Conservation (phyloP, 768 basidiomycete genomes). For the Termitomyces sp. region DNA sequence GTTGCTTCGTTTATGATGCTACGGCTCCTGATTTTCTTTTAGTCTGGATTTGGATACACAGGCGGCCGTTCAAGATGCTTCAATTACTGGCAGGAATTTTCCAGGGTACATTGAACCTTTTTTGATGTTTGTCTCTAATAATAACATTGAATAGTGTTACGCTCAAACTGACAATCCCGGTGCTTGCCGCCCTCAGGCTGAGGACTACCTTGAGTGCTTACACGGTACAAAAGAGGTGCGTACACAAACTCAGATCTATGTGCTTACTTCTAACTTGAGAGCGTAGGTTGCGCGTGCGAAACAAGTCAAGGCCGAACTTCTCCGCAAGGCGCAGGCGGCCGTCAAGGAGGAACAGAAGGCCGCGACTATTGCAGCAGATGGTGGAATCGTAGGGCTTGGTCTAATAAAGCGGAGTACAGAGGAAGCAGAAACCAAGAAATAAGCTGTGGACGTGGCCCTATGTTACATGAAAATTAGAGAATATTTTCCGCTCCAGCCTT, state of each 20-base stretch:
- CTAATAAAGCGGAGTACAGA: constrained; percentile 54
- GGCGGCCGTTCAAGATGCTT: constrained; percentile 77
- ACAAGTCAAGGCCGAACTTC: constrained; percentile 64
- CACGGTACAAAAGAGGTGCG: constrained; percentile 86
- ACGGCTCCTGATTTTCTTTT: background rate
- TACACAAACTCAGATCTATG: background rate
- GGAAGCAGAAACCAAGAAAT: constrained; percentile 8
- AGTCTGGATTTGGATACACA: constrained; percentile 43
- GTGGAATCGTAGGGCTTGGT: constrained; percentile 70
- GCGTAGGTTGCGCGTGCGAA: constrained; percentile 52
- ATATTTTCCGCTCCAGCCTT: background rate
- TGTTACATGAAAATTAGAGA: background rate
- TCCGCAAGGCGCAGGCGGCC: constrained; percentile 58
- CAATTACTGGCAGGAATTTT: constrained; percentile 88
- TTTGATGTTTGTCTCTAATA: constrained; percentile 2
- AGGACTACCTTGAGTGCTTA: constrained; percentile 90
- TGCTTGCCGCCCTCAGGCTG: constrained; percentile 64
- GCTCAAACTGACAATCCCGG: constrained; percentile 68
- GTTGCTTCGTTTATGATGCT: constrained; percentile 5
- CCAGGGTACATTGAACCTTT: constrained; percentile 40
- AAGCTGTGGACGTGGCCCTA: background rate
- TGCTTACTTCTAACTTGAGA: background rate
- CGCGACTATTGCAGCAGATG: constrained; percentile 66
- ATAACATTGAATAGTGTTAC: constrained; percentile 60
- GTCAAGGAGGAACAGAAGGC: constrained; percentile 66